Evolutionary conservation across 257 asterid genomes (phyloP).

Genomic region (Thymus quinquecostatus): DNA sequence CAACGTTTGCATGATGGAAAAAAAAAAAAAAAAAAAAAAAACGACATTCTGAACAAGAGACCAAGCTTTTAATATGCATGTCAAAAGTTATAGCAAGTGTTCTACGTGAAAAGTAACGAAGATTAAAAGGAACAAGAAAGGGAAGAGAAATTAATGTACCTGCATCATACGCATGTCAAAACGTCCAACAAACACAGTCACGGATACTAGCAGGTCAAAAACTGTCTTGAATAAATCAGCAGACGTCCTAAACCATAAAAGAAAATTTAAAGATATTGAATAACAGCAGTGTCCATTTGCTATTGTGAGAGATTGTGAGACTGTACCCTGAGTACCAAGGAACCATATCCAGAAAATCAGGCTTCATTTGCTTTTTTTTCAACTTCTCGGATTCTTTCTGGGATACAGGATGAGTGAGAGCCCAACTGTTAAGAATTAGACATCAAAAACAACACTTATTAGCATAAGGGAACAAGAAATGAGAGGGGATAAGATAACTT

Average conservation of each 20-base stretch:
- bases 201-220: slow-evolving; percentile 95
- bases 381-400: slow-evolving; percentile 78
- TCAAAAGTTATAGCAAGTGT: slow-evolving; percentile 9
- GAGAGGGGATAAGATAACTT: not conserved
- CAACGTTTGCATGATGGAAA: not conserved
- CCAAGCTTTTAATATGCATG: not conserved
- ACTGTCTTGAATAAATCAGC: slow-evolving; percentile 98
- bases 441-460: slow-evolving; percentile 10
- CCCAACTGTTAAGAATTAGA: slow-evolving; percentile 74
- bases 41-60: slow-evolving; percentile 13
- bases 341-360: slow-evolving; percentile 97
- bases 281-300: slow-evolving; percentile 19
- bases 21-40: not conserved
- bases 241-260: slow-evolving; percentile 73
- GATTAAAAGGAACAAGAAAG: not conserved
- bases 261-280: slow-evolving; percentile 29
- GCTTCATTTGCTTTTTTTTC: slow-evolving; percentile 91
- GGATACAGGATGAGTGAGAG: slow-evolving; percentile 93
- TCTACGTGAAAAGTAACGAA: not conserved
- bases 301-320: slow-evolving; percentile 25
- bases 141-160: slow-evolving; percentile 46
- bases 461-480: not conserved
- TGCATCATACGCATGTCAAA: slow-evolving; percentile 99
- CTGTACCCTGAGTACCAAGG: slow-evolving; percentile 98
- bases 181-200: slow-evolving; percentile 98